A percentile compares a stretch with the other conserved stretches of the same genome.
Conservation (phyloP, 1,139 yeast species). For the Geotrichum bryndzae region DNA sequence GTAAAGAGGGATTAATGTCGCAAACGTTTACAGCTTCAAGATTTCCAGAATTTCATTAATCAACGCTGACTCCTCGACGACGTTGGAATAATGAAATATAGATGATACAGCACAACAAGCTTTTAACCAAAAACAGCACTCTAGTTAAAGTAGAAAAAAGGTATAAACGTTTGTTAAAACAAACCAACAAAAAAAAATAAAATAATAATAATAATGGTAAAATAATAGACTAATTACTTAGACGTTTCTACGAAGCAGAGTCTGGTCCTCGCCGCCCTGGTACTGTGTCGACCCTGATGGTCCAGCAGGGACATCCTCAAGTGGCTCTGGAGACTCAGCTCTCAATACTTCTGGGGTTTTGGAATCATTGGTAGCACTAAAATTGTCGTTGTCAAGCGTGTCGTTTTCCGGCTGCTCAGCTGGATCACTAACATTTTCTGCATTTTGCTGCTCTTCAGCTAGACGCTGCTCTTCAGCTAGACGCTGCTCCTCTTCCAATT, state of each 20-base stretch:
- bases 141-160: neutral
- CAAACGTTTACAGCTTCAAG: neutral
- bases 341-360: neutral
- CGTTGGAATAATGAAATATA: no score
- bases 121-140: neutral
- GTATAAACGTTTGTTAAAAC: no score
- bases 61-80: no score
- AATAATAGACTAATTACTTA: slow-evolving; percentile 5
- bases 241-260: slow-evolving; percentile 4
- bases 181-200: neutral
- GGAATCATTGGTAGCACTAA: neutral
- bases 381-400: neutral
- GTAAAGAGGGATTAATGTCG: neutral
- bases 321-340: neutral
- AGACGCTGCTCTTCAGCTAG: neutral
- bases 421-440: neutral
- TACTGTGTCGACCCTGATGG: slow-evolving; percentile 10
- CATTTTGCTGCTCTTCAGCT: neutral
- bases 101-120: neutral
- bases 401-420: neutral
- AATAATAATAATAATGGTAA: neutral
- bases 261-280: neutral
- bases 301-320: neutral
- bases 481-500: slow-evolving; percentile 9
- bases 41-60: neutral